Evolutionary conservation across 2,329 filamentous ascomycete genomes (phyloP), one percentile per base, ranked within the genome.

Genomic region (Paraphaeosphaeria minitans): DNA sequence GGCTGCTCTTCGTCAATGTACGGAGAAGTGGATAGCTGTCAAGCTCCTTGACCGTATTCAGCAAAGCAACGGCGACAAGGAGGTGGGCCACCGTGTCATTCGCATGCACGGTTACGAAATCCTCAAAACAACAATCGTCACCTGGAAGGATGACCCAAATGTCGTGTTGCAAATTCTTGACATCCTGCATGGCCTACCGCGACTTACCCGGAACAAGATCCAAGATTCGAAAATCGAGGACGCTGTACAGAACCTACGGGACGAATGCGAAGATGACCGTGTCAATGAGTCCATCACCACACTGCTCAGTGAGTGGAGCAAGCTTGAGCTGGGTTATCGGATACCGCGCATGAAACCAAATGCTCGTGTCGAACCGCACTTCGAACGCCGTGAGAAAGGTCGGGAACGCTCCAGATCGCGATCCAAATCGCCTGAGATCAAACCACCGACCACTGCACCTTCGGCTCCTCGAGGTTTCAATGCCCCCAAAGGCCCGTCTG

Each of bases 11-110:
- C 93, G 97, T 87, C 94, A 97, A 77, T 97, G 92, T 83, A 96
- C 97, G 78, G 95, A 99, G 83, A 97, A 97, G 78, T 99, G 95
- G 95, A 97, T 99, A 77, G 93, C 92, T 2, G 93, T 97, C 78
- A 98, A 98, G 79, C 82, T 99, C 57, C 85, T 99, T 59, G 86
- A 89, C 66, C 93, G 95, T 53, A 93, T 99, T 62, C 92, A 97
- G 77, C 85, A 86, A 42, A 93, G 90, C 73, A 86, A 94, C 50
- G 93, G 97, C 67, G 92, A 97, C 71, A 88, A 88, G 63, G 92
- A 88, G 63, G 92, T 97, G 56, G 87, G 91, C 60, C 91, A 95
- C 76, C 88, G 90, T 53, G 93, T 98, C 41, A 91, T 97, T 72
- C 91, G 92, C 70, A 96, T 98, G 89, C 95, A 98, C 80, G 95